phyloP scores from a whole-genome alignment of 495 filamentous ascomycete species.

The Amniculicola lignicola region DNA sequence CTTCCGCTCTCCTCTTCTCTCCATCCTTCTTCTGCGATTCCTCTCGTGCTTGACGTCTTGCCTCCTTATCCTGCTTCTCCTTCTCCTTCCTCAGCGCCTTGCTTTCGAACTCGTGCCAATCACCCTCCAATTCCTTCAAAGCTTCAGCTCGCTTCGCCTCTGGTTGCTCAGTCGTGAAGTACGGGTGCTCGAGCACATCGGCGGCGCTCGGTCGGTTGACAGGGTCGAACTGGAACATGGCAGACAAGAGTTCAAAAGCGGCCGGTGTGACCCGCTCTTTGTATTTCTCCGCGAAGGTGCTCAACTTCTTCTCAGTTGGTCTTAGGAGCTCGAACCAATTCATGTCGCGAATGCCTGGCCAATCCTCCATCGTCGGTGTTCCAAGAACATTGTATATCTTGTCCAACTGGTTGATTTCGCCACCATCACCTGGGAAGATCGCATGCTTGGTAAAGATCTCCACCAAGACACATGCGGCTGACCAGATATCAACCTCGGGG shows the following conservation, averaged over 20 bases:
- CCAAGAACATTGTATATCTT: constrained; percentile 93
- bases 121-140: constrained; percentile 81
- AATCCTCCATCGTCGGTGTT: constrained; percentile 77
- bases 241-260: constrained; percentile 75
- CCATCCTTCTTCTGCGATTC: constrained; percentile 8
- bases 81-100: constrained; percentile 91
- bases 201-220: constrained; percentile 76
- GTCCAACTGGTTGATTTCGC: constrained; percentile 91
- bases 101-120: constrained; percentile 99
- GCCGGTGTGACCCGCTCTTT: constrained; percentile 61
- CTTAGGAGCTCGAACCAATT: constrained; percentile 92
- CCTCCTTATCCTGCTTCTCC: constrained; percentile 75
- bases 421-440: constrained; percentile 92
- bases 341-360: constrained; percentile 86
- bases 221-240: constrained; percentile 87
- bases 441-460: constrained; percentile 95
- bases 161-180: constrained; percentile 84
- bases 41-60: constrained; percentile 36
- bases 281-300: constrained; percentile 81
- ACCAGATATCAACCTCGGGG: constrained; percentile 95
- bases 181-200: constrained; percentile 82
- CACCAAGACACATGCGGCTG: constrained; percentile 91
- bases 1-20: constrained; percentile 36
- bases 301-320: constrained; percentile 68
- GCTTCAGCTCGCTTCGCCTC: constrained; percentile 72